A percentile compares a stretch with the other conserved stretches of the same genome.
These are phyloP conservation scores for Nigrospora osmanthi DNA, from an alignment of 2,329 filamentous ascomycete genomes.

Conservation along the genomic window DNA sequence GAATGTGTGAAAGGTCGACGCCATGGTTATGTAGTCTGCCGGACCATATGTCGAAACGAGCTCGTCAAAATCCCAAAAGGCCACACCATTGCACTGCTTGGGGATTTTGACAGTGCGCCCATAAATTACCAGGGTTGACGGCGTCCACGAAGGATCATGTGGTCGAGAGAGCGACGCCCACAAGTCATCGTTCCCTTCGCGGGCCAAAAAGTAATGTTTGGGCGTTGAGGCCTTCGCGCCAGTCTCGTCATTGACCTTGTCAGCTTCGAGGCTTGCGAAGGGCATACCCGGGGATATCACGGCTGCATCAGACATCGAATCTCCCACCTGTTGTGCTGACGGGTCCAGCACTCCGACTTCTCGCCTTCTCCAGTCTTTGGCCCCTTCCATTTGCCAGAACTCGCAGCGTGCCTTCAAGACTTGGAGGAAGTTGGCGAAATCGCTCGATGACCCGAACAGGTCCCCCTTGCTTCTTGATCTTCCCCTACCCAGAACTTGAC, in stretches of 20 bases:
- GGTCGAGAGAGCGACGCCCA: slow-evolving; percentile 4
- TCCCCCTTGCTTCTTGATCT: slow-evolving; percentile 30
- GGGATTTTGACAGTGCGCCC: slow-evolving; percentile 56
- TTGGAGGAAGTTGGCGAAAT: slow-evolving; percentile 70
- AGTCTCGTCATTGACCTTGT: too few relatives aligned
- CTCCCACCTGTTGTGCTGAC: too few relatives aligned
- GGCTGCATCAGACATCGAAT: too few relatives aligned
- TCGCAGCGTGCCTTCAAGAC: slow-evolving; percentile 72
- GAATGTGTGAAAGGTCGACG: slow-evolving; percentile 72
- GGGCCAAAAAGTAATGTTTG: slow-evolving; percentile 16
- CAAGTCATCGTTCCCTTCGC: background rate
- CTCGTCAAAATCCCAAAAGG: slow-evolving; percentile 60
- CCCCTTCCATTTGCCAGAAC: slow-evolving; percentile 76
- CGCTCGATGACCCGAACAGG: slow-evolving; percentile 53
- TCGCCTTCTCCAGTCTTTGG: slow-evolving; percentile 60
- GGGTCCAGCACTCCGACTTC: slow-evolving; percentile 30
- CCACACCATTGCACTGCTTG: slow-evolving; percentile 46
- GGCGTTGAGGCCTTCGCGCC: slow-evolving; percentile 9
- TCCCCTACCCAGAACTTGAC: slow-evolving; percentile 36
- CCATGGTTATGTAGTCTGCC: slow-evolving; percentile 76
- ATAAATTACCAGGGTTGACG: slow-evolving; percentile 45
- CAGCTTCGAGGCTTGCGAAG: too few relatives aligned
- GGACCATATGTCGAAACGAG: slow-evolving; percentile 65
- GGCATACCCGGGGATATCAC: too few relatives aligned
- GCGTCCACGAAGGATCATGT: slow-evolving; percentile 27